A percentile compares a stretch with the other conserved stretches of the same genome.
Conservation (phyloP, 352 stramenopile genomes). For the Phytophthora cactorum region DNA sequence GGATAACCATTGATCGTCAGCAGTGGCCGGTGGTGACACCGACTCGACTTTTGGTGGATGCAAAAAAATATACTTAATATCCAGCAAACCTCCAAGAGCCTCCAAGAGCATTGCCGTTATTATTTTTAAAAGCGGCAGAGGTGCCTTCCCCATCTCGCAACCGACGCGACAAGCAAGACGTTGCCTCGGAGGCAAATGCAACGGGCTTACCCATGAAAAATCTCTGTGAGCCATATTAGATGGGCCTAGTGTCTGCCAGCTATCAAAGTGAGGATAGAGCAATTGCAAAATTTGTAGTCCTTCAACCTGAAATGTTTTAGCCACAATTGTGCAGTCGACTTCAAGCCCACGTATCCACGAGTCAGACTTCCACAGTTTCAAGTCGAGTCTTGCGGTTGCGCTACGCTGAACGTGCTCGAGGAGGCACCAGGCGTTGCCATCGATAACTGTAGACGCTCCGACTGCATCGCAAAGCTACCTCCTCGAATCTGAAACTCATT, state of each 20-base stretch:
- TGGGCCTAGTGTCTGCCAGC: not conserved
- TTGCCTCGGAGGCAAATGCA: no score
- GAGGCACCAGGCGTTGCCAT: slow-evolving; percentile 15
- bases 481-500: slow-evolving; percentile 25
- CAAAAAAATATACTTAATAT: slow-evolving; percentile 4
- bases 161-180: not conserved
- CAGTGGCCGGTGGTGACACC: not conserved
- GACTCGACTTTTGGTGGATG: slow-evolving; percentile 12
- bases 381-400: not conserved
- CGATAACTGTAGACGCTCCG: slow-evolving; percentile 22
- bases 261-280: not conserved
- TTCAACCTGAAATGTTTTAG: no score
- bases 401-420: not conserved
- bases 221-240: not conserved
- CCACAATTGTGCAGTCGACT: no score
- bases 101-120: not conserved
- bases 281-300: no score
- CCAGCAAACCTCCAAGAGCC: not conserved
- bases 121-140: not conserved
- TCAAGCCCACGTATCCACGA: not conserved
- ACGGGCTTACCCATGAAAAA: no score
- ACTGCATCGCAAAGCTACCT: slow-evolving; percentile 19
- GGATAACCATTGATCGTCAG: not conserved
- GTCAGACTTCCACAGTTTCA: not conserved
- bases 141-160: not conserved